phyloP scores from a whole-genome alignment of 768 basidiomycete species.

The Neoboletus subvelutipes region DNA sequence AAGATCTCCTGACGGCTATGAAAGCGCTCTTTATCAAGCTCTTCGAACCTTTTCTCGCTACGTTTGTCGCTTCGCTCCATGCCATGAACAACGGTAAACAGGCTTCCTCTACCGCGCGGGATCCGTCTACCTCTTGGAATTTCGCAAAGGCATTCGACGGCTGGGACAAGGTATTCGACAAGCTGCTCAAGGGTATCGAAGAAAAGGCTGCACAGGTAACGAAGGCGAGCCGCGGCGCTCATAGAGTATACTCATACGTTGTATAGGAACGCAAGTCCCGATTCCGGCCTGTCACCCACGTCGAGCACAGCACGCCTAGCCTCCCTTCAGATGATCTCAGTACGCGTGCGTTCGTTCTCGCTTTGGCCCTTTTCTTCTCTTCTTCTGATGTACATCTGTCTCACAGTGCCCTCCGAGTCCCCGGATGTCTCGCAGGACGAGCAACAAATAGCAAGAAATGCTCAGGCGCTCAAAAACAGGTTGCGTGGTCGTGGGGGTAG shows the following conservation, averaged over 20 bases:
- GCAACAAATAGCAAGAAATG: conserved; percentile 89
- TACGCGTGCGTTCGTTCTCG: conserved; percentile 46
- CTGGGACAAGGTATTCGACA: conserved; percentile 83
- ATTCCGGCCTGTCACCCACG: conserved; percentile 41
- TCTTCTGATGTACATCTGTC: neutral
- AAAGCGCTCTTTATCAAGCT: conserved; percentile 85
- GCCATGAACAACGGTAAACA: conserved; percentile 49
- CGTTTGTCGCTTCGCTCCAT: conserved; percentile 83
- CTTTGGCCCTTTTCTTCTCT: neutral
- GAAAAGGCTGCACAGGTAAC: conserved; percentile 68
- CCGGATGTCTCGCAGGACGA: conserved; percentile 65
- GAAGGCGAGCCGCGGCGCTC: neutral
- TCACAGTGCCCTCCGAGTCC: conserved; percentile 47
- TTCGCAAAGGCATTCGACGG: conserved; percentile 68
- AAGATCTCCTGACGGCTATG: conserved; percentile 77
- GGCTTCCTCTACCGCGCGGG: conserved; percentile 32
- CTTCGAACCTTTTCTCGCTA: conserved; percentile 79
- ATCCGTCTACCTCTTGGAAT: conserved; percentile 54
- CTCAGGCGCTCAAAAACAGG: conserved; percentile 84
- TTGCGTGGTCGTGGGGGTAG: conserved; percentile 73
- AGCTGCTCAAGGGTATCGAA: conserved; percentile 70
- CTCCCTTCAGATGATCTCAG: conserved; percentile 58
- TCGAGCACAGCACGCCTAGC: conserved; percentile 37
- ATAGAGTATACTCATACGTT: neutral
- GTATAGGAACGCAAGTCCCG: conserved; percentile 72